phyloP scores from a whole-genome alignment of 495 filamentous ascomycete species.

The Schizothecium vesticola region DNA sequence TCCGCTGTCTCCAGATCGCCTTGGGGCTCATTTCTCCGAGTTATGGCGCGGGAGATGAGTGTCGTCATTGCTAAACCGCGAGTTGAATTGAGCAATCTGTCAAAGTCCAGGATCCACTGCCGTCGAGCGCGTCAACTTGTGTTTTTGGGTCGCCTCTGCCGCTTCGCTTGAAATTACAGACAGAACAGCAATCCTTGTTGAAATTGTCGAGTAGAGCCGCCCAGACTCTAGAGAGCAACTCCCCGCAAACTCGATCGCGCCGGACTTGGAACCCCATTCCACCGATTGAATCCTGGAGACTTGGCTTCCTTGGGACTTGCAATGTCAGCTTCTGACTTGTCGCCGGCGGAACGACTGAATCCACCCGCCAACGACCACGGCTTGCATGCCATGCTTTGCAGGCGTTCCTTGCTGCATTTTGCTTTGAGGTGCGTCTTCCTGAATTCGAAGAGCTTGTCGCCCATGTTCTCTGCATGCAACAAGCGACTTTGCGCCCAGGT shows the following conservation, averaged over 20 bases:
- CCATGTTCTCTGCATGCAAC: neutral
- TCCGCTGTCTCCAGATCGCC: neutral
- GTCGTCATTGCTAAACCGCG: constrained; percentile 7
- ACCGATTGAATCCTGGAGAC: neutral
- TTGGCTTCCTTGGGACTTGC: neutral
- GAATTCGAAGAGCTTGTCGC: neutral
- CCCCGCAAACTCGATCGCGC: neutral
- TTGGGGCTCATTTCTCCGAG: constrained; percentile 3
- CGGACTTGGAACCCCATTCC: neutral
- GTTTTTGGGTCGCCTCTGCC: neutral
- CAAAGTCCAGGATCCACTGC: neutral
- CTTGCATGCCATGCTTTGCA: neutral
- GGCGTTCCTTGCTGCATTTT: neutral
- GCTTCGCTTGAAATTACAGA: neutral
- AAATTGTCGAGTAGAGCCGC: constrained; percentile 6
- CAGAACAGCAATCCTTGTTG: constrained; percentile 2
- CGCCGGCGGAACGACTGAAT: neutral
- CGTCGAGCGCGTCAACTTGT: constrained; percentile 2
- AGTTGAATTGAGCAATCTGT: constrained; percentile 4
- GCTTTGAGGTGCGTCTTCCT: neutral
- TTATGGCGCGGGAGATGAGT: constrained; percentile 12
- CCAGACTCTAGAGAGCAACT: neutral
- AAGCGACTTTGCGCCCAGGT: neutral
- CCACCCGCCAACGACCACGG: neutral
- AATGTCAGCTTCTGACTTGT: neutral